phyloP scores from a whole-genome alignment of 2,329 filamentous ascomycete genomes.

The Cytospora leucostoma region DNA sequence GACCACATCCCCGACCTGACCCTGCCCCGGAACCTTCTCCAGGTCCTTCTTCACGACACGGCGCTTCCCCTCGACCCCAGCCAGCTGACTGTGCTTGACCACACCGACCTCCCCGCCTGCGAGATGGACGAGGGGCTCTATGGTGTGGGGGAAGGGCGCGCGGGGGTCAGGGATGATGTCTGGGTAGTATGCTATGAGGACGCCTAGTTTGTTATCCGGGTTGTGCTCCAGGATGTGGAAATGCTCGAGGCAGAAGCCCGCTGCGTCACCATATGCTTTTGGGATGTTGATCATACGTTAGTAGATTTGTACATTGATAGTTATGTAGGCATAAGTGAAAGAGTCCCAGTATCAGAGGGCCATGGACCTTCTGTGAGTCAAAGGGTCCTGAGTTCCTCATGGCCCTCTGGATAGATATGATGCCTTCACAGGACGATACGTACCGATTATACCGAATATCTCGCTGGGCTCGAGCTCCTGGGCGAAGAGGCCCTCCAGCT shows the following conservation, averaged over 20 bases:
- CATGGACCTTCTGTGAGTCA: too few relatives aligned
- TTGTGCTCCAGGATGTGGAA: slow-evolving; percentile 49
- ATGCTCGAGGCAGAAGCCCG: slow-evolving; percentile 45
- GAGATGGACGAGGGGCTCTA: slow-evolving; percentile 45
- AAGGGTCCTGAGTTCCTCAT: too few relatives aligned
- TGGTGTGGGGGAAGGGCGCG: slow-evolving; percentile 43
- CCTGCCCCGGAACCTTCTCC: slow-evolving; percentile 41
- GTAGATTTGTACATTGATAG: background rate
- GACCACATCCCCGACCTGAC: slow-evolving; percentile 39
- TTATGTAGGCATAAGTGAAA: too few relatives aligned
- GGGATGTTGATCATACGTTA: background rate
- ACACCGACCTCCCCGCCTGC: slow-evolving; percentile 44
- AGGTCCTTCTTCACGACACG: slow-evolving; percentile 39
- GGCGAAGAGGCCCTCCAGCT: slow-evolving; percentile 39
- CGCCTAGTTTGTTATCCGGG: slow-evolving; percentile 44
- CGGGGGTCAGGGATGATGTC: slow-evolving; percentile 46
- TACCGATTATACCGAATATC: slow-evolving; percentile 47
- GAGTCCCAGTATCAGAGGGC: too few relatives aligned
- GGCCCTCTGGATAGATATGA: too few relatives aligned
- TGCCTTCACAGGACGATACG: slow-evolving; percentile 20
- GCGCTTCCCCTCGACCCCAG: slow-evolving; percentile 48
- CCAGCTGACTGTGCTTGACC: slow-evolving; percentile 45
- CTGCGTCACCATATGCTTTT: slow-evolving; percentile 47
- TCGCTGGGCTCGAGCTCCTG: slow-evolving; percentile 43
- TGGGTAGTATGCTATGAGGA: slow-evolving; percentile 49